Conservation (phyloP, 108 stramenopile genomes). For the Fragilariopsis cylindrus region DNA sequence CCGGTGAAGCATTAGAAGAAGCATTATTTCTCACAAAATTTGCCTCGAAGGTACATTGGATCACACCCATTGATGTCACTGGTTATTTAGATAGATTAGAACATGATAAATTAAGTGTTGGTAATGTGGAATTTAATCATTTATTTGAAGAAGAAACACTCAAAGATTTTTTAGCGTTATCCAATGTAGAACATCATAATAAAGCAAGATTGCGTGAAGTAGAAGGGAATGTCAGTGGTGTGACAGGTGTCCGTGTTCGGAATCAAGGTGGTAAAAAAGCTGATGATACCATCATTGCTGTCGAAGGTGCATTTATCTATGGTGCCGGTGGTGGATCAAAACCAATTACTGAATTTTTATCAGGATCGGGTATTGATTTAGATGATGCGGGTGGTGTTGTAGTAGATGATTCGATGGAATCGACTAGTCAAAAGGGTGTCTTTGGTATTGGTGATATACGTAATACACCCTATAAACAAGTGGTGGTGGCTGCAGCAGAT, state of each 20-base stretch:
- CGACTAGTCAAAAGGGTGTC: conserved; percentile 41
- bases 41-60: conserved; percentile 57
- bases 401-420: conserved; percentile 56
- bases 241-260: conserved; percentile 44
- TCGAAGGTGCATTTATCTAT: conserved; percentile 65
- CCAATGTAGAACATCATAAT: conserved; percentile 49
- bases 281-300: conserved; percentile 32
- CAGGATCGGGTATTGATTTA: conserved; percentile 37
- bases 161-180: conserved; percentile 21
- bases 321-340: conserved; percentile 59
- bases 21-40: conserved; percentile 69
- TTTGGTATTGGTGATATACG: conserved; percentile 64
- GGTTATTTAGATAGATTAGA: conserved; percentile 13
- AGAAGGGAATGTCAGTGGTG: conserved; percentile 46
- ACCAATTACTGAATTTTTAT: conserved; percentile 63
- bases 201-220: conserved; percentile 42
- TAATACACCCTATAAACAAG: conserved; percentile 67
- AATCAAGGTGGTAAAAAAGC: conserved; percentile 17
- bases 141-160: conserved; percentile 34
- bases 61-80: conserved; percentile 34
- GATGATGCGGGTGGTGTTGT: conserved; percentile 56
- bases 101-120: neutral
- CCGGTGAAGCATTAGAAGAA: conserved; percentile 69
- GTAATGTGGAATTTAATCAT: conserved; percentile 28
- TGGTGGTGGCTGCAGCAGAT: conserved; percentile 60